These are phyloP conservation scores for Penicillium bialowiezense DNA, from an alignment of 495 filamentous ascomycete species.

Conservation along the genomic window DNA sequence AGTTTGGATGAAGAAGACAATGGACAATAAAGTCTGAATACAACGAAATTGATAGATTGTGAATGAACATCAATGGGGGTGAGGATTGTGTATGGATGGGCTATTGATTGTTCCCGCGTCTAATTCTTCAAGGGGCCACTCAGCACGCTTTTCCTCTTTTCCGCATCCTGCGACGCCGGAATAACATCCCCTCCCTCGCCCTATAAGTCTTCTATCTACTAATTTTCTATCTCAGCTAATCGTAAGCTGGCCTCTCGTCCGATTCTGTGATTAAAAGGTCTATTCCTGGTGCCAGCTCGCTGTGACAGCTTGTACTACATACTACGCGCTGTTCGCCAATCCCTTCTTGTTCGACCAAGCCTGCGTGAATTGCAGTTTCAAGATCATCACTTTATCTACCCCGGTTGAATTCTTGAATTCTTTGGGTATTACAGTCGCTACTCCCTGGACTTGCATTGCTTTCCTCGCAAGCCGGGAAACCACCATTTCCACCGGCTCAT, in stretches of 20 bases:
- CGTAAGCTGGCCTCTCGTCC: too few species aligned
- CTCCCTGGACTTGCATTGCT: neutral
- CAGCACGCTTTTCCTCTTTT: conserved; percentile 14
- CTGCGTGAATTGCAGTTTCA: neutral
- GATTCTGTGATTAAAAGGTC: too few species aligned
- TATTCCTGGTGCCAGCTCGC: too few species aligned
- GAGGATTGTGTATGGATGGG: neutral
- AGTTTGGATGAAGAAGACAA: too few species aligned
- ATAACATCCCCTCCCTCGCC: too few species aligned
- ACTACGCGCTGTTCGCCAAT: neutral
- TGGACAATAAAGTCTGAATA: neutral
- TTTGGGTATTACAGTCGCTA: too few species aligned
- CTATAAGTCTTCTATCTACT: too few species aligned
- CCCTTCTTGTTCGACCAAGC: neutral
- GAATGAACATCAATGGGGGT: neutral
- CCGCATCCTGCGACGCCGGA: neutral
- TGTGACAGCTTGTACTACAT: neutral
- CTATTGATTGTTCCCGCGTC: conserved; percentile 9
- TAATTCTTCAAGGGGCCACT: conserved; percentile 13
- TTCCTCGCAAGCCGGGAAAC: neutral
- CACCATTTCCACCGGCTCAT: neutral
- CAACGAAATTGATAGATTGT: neutral
- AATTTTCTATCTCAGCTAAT: too few species aligned
- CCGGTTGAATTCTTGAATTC: too few species aligned
- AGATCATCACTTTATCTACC: too few species aligned